Evolutionary conservation across 2,329 filamentous ascomycete species (phyloP), one percentile per base, ranked within the genome.

Genomic region (Myriosclerotinia scirpicola): DNA sequence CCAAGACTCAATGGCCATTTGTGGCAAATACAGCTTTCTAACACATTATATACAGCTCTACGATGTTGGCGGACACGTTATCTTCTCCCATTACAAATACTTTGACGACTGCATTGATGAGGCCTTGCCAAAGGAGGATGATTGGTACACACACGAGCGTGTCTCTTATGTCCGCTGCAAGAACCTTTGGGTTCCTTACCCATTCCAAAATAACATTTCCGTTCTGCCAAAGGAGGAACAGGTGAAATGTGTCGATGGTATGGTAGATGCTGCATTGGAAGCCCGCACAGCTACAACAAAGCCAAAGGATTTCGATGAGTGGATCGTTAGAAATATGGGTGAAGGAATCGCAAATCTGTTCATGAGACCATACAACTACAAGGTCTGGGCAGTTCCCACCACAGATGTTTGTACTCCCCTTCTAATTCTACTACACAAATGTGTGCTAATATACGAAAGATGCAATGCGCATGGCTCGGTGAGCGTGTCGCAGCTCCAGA

Each of bases 351-450:
- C 93, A 73, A 88, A 99, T 79, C 85, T 94, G 75, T 99, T 99
- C 87, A 99, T 99, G 95, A 87, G 95, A 75, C 95, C 95, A 65
- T 99, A 99, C 86, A 99, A 99, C 87, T 99, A 90, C 89, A 99
- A 99, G 84, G 95, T 99, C 78, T 99, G 95, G 95, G 95, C 95
- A 70, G 94, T 98, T 75, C 95, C 95, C 68, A 97, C 94, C 66
- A 97, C 90, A 73, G 96, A 96, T 88, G 92, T 96, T 85, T 46
- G 70, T 50, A 9, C 2, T 15, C 36, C n/a, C 30, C 48, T n/a
- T 38, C 42, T n/a, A 5, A 44, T 14, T 44, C 14, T 42, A 15
- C 2, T n/a, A 20, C 38, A 15, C 38, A 15, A 26, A 36, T 4
- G 17, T 7, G 14, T 54, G 38, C 58, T 69, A 50, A 69, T 59